Evolutionary conservation across 495 filamentous ascomycete species (phyloP).

Genomic region (Podospora comata): DNA sequence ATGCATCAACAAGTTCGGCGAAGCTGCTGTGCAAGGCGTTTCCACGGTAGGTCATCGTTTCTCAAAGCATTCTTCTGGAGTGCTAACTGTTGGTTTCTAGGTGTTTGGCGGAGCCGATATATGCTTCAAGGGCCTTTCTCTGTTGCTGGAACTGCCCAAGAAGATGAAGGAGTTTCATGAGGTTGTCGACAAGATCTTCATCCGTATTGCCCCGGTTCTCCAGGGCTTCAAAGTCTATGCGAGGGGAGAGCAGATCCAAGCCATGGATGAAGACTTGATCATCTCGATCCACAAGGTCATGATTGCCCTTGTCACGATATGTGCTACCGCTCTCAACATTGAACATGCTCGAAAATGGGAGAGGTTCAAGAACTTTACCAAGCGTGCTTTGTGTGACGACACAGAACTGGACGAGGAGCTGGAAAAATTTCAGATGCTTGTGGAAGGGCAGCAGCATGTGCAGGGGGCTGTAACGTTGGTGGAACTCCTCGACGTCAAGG

Average conservation of each 20-base stretch:
- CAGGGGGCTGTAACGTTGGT: slow-evolving; percentile 1
- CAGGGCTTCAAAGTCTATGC: background rate
- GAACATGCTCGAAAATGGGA: slow-evolving; percentile 2
- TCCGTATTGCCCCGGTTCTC: background rate
- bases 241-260: background rate
- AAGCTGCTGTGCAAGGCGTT: background rate
- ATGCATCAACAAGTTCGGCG: slow-evolving; percentile 1
- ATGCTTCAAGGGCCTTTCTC: background rate
- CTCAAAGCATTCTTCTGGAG: background rate
- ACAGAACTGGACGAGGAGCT: slow-evolving; percentile 4
- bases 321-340: background rate
- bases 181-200: slow-evolving; percentile 2
- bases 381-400: background rate
- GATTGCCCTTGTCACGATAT: background rate
- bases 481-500: background rate
- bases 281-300: background rate
- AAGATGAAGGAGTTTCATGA: background rate
- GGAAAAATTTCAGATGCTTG: slow-evolving; percentile 3
- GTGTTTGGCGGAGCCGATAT: background rate
- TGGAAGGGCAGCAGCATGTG: slow-evolving; percentile 4
- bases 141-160: background rate
- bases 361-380: background rate
- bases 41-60: background rate
- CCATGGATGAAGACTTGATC: background rate
- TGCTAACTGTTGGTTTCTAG: background rate